phyloP scores from a whole-genome alignment of 306 rosid species.

The Acacia melanoxylon region DNA sequence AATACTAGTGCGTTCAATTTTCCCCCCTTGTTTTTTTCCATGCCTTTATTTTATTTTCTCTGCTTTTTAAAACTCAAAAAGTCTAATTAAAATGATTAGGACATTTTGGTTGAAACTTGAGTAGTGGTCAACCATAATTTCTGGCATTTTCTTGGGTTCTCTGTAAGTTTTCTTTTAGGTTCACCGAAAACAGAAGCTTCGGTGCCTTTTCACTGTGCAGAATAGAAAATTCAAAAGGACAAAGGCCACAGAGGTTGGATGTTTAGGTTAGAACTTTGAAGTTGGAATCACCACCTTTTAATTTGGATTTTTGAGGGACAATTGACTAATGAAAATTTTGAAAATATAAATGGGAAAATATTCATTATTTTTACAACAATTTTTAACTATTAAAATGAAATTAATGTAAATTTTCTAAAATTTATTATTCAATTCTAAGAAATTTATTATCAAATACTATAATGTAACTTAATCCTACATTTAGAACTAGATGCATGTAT shows the following conservation, averaged over 20 bases:
- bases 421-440: neutral
- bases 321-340: neutral
- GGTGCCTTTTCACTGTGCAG: slow-evolving; percentile 48
- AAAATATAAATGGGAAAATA: neutral
- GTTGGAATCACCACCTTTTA: slow-evolving; percentile 49
- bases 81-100: slow-evolving; percentile 68
- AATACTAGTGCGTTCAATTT: slow-evolving; percentile 40
- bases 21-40: neutral
- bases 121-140: slow-evolving; percentile 74
- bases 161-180: slow-evolving; percentile 51
- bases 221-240: slow-evolving; percentile 28
- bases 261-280: slow-evolving; percentile 36
- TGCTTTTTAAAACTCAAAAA: slow-evolving; percentile 15
- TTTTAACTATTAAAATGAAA: neutral
- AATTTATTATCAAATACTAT: neutral
- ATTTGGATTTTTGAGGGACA: neutral
- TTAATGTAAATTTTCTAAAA: neutral
- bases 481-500: no score
- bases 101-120: slow-evolving; percentile 41
- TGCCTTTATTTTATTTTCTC: neutral
- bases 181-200: slow-evolving; percentile 78
- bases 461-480: no score
- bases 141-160: slow-evolving; percentile 52
- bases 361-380: neutral
- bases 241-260: neutral